Evolutionary conservation across 2,329 filamentous ascomycete genomes (phyloP).

Genomic region (Neofusicoccum parvum): DNA sequence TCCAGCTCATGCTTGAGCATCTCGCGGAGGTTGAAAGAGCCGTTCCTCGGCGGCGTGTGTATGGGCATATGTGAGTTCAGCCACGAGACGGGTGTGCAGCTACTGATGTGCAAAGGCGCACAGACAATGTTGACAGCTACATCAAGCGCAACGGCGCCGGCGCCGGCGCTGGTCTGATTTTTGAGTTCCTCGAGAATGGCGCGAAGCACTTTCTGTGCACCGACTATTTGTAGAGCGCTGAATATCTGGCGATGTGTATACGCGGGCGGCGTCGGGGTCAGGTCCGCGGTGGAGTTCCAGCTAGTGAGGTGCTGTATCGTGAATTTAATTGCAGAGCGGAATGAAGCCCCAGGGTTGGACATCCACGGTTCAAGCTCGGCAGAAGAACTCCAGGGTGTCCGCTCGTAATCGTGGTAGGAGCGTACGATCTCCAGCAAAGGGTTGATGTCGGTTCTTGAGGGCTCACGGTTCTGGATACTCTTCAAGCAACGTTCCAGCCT

Average conservation of each 20-base stretch:
- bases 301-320: slow-evolving; percentile 65
- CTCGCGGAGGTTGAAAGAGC: slow-evolving; percentile 58
- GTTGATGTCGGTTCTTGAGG: slow-evolving; percentile 69
- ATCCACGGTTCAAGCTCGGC: slow-evolving; percentile 72
- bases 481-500: slow-evolving; percentile 69
- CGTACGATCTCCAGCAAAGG: slow-evolving; percentile 68
- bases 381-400: slow-evolving; percentile 64
- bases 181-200: slow-evolving; percentile 70
- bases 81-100: slow-evolving; percentile 38
- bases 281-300: slow-evolving; percentile 62
- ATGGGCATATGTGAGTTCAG: slow-evolving; percentile 32
- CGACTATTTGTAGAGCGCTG: slow-evolving; percentile 61
- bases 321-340: slow-evolving; percentile 61
- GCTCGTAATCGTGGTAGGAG: slow-evolving; percentile 58
- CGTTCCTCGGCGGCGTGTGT: slow-evolving; percentile 32
- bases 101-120: slow-evolving; percentile 55
- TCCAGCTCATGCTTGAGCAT: slow-evolving; percentile 62
- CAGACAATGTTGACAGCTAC: slow-evolving; percentile 70
- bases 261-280: slow-evolving; percentile 58
- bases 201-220: slow-evolving; percentile 61
- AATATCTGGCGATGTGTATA: slow-evolving; percentile 75
- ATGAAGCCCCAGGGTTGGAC: slow-evolving; percentile 56
- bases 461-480: slow-evolving; percentile 66
- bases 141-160: slow-evolving; percentile 66
- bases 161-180: slow-evolving; percentile 61